Evolutionary conservation across 345 rosid species (phyloP).

Genomic region (Salix dunnii): DNA sequence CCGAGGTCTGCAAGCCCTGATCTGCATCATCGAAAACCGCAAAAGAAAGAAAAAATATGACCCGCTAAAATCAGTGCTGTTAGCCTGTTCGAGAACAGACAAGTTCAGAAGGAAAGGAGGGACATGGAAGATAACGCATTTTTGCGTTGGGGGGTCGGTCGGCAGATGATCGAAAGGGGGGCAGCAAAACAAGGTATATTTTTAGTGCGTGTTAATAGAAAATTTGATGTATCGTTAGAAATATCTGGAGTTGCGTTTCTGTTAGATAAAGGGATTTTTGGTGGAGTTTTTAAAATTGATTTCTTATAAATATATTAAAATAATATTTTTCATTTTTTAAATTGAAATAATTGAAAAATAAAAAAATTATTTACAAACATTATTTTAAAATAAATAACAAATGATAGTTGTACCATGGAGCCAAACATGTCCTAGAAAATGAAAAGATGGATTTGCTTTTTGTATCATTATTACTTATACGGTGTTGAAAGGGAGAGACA

Average conservation of each 20-base stretch:
- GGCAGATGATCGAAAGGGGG: not conserved
- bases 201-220: not conserved
- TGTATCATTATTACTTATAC: not conserved
- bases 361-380: too few relatives aligned
- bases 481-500: not conserved
- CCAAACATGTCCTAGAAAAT: too few relatives aligned
- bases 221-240: not conserved
- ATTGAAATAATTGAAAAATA: too few relatives aligned
- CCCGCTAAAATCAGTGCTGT: not conserved
- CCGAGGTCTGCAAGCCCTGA: constrained; percentile 34
- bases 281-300: too few relatives aligned
- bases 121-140: constrained; percentile 5
- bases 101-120: not conserved
- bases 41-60: not conserved
- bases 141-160: not conserved
- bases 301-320: too few relatives aligned
- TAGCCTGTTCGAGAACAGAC: not conserved
- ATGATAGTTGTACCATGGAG: too few relatives aligned
- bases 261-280: too few relatives aligned
- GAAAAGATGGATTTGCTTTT: not conserved
- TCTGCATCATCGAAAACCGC: constrained; percentile 20
- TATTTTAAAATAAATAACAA: too few relatives aligned
- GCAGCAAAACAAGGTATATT: not conserved
- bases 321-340: too few relatives aligned
- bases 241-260: not conserved